Evolutionary conservation across 805 yeast species (phyloP).

Genomic region (Grigorovia jiainica): DNA sequence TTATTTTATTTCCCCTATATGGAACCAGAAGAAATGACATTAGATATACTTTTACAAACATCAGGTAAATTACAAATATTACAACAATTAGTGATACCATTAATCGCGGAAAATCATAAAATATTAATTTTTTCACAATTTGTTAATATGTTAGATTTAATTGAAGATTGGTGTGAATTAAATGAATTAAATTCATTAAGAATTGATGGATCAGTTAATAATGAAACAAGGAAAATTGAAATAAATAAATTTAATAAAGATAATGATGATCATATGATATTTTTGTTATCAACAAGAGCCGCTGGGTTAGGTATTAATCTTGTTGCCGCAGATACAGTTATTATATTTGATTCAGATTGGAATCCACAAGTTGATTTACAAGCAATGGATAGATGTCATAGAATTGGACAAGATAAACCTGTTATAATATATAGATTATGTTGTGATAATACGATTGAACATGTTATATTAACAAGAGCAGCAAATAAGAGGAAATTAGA

Average conservation of each 20-base stretch:
- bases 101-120: constrained; percentile 50
- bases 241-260: constrained; percentile 40
- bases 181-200: constrained; percentile 42
- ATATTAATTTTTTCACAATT: constrained; percentile 82
- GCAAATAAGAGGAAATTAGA: constrained; percentile 74
- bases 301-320: constrained; percentile 92
- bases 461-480: constrained; percentile 67
- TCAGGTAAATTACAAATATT: constrained; percentile 70
- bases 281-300: constrained; percentile 80
- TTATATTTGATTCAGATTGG: constrained; percentile 90
- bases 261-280: constrained; percentile 36
- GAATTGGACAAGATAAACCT: constrained; percentile 85
- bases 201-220: constrained; percentile 68
- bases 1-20: constrained; percentile 72
- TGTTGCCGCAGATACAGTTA: constrained; percentile 80
- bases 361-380: constrained; percentile 95
- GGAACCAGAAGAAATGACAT: constrained; percentile 33
- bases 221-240: constrained; percentile 53
- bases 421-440: constrained; percentile 75
- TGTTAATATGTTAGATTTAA: constrained; percentile 67
- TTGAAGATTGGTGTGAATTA: constrained; percentile 62
- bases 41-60: constrained; percentile 36
- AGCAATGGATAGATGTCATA: constrained; percentile 91
- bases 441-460: constrained; percentile 73
- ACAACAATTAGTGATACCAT: constrained; percentile 47